phyloP scores from a whole-genome alignment of 2,329 filamentous ascomycete species.

The Cytospora piceicola region DNA sequence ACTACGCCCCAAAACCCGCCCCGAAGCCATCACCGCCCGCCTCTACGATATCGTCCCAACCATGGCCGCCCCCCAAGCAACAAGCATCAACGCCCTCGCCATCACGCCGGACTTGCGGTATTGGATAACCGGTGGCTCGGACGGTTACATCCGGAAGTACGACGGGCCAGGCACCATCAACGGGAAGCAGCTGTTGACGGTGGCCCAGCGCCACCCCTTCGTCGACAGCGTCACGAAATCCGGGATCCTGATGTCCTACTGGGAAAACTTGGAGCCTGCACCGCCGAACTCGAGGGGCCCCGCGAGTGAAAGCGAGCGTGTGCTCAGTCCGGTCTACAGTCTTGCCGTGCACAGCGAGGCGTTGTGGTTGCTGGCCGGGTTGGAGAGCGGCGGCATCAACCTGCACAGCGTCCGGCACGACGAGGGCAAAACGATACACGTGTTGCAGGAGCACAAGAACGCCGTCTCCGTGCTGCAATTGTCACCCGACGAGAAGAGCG shows the following conservation, averaged over 20 bases:
- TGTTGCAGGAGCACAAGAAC: slow-evolving; percentile 81
- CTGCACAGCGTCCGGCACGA: slow-evolving; percentile 92
- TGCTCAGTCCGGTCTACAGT: slow-evolving; percentile 90
- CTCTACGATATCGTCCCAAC: slow-evolving; percentile 96
- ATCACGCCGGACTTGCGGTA: slow-evolving; percentile 93
- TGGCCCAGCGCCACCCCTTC: slow-evolving; percentile 94
- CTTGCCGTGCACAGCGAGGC: slow-evolving; percentile 88
- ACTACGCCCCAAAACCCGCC: slow-evolving; percentile 66
- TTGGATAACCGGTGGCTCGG: slow-evolving; percentile 91
- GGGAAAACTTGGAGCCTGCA: slow-evolving; percentile 89
- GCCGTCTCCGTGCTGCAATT: slow-evolving; percentile 88
- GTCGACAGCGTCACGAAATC: slow-evolving; percentile 97
- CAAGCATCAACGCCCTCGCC: slow-evolving; percentile 90
- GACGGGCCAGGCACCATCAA: slow-evolving; percentile 96
- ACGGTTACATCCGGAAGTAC: slow-evolving; percentile 96
- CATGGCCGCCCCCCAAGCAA: slow-evolving; percentile 93
- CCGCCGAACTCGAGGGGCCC: slow-evolving; percentile 39
- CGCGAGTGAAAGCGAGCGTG: slow-evolving; percentile 59
- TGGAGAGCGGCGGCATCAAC: slow-evolving; percentile 91
- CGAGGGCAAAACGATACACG: slow-evolving; percentile 86
- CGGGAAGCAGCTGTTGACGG: slow-evolving; percentile 88
- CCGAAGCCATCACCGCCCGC: slow-evolving; percentile 76
- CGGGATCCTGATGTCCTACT: slow-evolving; percentile 92
- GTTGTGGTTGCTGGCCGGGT: slow-evolving; percentile 86
- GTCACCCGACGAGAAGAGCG: slow-evolving; percentile 80